phyloP scores from a whole-genome alignment of 495 filamentous ascomycete species.

The Penicillium soppii region DNA sequence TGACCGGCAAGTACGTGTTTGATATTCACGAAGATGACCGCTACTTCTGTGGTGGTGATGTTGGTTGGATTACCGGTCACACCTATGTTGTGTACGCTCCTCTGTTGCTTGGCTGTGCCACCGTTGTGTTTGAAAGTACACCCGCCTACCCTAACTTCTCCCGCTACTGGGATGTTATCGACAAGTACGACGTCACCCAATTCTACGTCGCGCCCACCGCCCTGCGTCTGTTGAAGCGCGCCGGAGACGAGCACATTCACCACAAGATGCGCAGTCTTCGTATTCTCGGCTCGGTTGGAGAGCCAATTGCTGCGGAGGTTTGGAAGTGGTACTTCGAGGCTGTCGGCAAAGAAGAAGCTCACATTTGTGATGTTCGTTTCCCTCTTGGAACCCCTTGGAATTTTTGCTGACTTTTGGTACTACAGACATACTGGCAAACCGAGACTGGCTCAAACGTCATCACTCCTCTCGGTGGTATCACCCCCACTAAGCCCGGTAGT shows the following conservation, averaged over 20 bases:
- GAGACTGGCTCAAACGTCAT: constrained; percentile 94
- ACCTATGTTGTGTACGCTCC: constrained; percentile 98
- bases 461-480: constrained; percentile 55
- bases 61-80: constrained; percentile 99
- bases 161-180: constrained; percentile 97
- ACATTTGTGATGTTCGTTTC: constrained; percentile 85
- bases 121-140: constrained; percentile 98
- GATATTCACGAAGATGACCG: constrained; percentile 92
- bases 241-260: constrained; percentile 87
- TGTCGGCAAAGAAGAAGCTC: constrained; percentile 90
- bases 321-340: constrained; percentile 99
- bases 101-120: constrained; percentile 85
- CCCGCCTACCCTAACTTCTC: constrained; percentile 98
- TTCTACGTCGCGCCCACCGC: constrained; percentile 99
- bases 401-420: constrained; percentile 1
- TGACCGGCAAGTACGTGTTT: constrained; percentile 97
- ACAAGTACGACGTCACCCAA: constrained; percentile 90
- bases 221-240: constrained; percentile 87
- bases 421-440: constrained; percentile 99
- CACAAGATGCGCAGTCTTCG: constrained; percentile 85
- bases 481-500: constrained; percentile 57
- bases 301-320: constrained; percentile 96
- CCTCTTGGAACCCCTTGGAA: neutral
- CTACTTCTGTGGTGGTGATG: constrained; percentile 97
- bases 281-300: constrained; percentile 93